Evolutionary conservation across 176 grass and related monocot species (phyloP), one percentile per base, ranked within the genome.

Genomic region (Saccharum spontaneum): DNA sequence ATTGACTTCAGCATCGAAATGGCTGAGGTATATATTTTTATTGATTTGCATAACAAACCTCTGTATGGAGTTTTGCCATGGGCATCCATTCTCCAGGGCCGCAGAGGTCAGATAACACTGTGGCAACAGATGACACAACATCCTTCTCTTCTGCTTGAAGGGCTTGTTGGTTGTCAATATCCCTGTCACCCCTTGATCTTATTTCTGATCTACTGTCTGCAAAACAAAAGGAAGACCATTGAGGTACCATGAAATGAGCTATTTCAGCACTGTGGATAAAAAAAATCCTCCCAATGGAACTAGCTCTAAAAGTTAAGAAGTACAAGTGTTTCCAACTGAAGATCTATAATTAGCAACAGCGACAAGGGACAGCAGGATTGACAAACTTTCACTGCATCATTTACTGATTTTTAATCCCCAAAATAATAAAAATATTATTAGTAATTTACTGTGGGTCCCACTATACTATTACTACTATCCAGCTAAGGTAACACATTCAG

Each of bases 61-160:
- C 86, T 44, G 88, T 80, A 72, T 97, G 95, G 52, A 97, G 95
- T 88, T 81, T 94, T 86, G 84, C 89, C 88, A 97, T 92, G 65
- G 92, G 90, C 88, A 97, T 89, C 92, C 92, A 92, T 34, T 97
- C 95, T 83, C 95, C 95, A 23, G 95, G 90, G 26, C 90, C 95
- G 75, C 95, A 97, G n/a, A 97, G 88, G 81, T 94, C 92, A 67
- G 95, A 91, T 78, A 94, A 79, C 80, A 97, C 90, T 34, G 90
- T 97, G 20, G 95, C 90, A 78, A 97, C 92, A 84, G 92, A 97
- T 67, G 92, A 97, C 39, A 94, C 89, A 3, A 97, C 88, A 44
- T 94, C 92, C 80, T 97, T 97, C 86, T 94, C 95, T 91, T 97
- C 95, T 61, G 88, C 76, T 77, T 94, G 95, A 85, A 91, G 71